Base-by-base conservation (phyloP, 352 stramenopile genomes). In the Aphanomyces cochlioides region DNA sequence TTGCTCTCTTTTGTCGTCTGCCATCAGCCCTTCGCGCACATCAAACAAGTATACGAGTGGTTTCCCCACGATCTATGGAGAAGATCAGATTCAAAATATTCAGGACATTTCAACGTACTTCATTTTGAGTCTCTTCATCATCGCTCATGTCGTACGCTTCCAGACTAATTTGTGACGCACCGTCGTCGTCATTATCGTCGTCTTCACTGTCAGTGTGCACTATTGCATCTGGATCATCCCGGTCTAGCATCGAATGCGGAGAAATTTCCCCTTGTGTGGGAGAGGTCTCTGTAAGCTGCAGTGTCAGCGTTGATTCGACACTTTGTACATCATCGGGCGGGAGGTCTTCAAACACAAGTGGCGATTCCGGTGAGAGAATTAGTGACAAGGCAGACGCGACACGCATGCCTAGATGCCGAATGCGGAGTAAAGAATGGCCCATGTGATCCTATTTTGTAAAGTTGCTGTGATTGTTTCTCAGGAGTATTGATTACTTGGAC, bases 131-230 rank as follows among this genome's bases (percentile, higher is more conserved):
- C 38, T 45, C 64, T 15, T 70, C 64, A 17, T 60, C 47, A 41
- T 70, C 64, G 15, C 64, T 70, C 43, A 70, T 43, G 36, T 70
- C 64, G 64, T 70, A 70, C 48, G 64, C 13, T 10, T 70, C 64
- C 47, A 70, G 45, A 40, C 64, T 70, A 4, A 70, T 58, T 10
- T 63, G 47, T 19, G 64, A 70, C 10, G 36, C 37, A 10, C 2
- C n/a, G 17, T 70, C 59, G 40, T 54, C 54, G 5, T 34, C 54
- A 15, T 45, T 38, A n/a, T 6, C 41, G 4, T 56, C 28, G 40
- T 67, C 40, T 6, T 67, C 59, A 45, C 53, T 53, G 21, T 70
- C 64, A 36, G 47, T 70, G 19, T 61, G 43, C 1, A 70, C 47
- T 7, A 70, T 5, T 3, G 37, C 64, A 19, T 70, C 64, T 10